Base-by-base conservation (phyloP, 1,284 basidiomycete genomes). In the Naganishia cerealis region DNA sequence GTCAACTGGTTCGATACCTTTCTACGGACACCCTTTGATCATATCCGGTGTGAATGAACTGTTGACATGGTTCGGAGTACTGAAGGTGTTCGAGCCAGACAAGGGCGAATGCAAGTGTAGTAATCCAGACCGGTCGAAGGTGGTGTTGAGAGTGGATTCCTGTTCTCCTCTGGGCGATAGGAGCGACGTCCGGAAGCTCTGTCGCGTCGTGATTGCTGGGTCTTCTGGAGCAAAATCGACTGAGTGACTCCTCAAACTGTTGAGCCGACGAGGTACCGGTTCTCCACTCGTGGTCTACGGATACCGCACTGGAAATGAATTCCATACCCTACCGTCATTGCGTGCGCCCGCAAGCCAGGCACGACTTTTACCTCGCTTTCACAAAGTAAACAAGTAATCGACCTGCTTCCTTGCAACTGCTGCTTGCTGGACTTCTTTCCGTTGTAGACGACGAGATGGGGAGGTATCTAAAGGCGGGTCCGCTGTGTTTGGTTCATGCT, bases 351-450 rank as follows among this genome's bases (percentile, higher is more conserved):
- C 21, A 56, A 40, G 38, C 16, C 6, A 29, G 54, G 54, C 21
- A 56, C 55, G 55, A 57, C 55, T 57, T 57, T 57, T 57, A 40
- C 13, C 3, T 4, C 18, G 6, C 16, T 16, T 9, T 38, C 46
- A 61, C 58, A 61, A 61, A 61, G 46, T 61, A 61, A 61, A 61
- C 58, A 61, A 58, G 43, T 29, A 29, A 33, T 33, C 43, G 21
- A 16, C 15, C 40, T 48, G 24, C 40, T 48, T 33, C 21, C 8
- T 36, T 7, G 7, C 13, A 54, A 29, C 8, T 24, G 26, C 21
- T 33, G 53, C 53, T 54, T 33, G 26, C 15, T 42, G 29, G 29
- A 6, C 29, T 33, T 33, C n/a, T n/a, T n/a, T n/a, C n/a, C n/a
- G n/a, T n/a, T 33, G 3, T 33, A 6, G 29, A 33, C 29, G 29